phyloP scores from a whole-genome alignment of 2,329 filamentous ascomycete genomes.

The Trichoderma polysporum region DNA sequence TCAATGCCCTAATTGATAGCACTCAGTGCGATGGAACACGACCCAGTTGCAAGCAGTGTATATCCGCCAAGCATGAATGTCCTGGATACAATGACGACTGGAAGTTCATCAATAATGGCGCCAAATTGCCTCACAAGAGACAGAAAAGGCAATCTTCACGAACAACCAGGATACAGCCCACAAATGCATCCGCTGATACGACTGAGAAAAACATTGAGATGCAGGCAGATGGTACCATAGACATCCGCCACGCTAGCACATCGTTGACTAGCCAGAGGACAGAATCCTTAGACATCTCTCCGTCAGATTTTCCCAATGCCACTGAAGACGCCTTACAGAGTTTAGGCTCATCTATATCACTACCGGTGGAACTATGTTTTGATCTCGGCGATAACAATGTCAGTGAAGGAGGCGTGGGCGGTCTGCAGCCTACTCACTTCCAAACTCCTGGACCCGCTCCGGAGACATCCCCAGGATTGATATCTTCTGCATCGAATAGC shows the following conservation, averaged over 20 bases:
- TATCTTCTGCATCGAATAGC: background rate
- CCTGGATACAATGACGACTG: slow-evolving; percentile 8
- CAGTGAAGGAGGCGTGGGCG: background rate
- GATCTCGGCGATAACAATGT: background rate
- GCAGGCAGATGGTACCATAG: background rate
- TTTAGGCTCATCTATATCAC: background rate
- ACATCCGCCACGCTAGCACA: background rate
- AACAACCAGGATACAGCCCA: background rate
- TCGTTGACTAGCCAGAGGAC: background rate
- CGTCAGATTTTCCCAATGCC: background rate
- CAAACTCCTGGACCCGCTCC: background rate
- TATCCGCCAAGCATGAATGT: background rate
- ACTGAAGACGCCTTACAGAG: background rate
- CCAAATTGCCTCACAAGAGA: background rate
- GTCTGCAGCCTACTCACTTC: background rate
- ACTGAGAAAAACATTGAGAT: background rate
- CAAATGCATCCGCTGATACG: background rate
- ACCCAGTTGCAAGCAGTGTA: background rate
- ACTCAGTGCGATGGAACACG: slow-evolving; percentile 5
- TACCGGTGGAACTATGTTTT: background rate
- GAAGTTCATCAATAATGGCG: slow-evolving; percentile 13
- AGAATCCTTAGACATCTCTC: background rate
- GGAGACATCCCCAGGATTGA: background rate
- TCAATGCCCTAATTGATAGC: background rate
- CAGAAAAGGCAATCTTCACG: background rate